phyloP scores from a whole-genome alignment of 2,329 filamentous ascomycete genomes.

The Aureobasidium zeae region DNA sequence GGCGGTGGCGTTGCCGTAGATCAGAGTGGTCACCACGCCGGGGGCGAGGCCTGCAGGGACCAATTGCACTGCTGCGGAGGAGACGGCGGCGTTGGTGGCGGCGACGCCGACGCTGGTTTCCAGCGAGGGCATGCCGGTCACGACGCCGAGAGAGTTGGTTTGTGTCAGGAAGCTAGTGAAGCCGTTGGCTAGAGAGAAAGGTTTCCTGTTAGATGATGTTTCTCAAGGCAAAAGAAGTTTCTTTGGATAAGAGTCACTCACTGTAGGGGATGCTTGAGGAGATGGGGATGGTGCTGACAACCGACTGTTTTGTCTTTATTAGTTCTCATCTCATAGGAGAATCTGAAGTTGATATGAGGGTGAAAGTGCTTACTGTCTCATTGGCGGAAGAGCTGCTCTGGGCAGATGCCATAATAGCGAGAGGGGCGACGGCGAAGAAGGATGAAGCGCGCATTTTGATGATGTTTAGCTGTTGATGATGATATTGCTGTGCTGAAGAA shows the following conservation, averaged over 20 bases:
- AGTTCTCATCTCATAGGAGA: neutral
- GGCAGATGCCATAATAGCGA: constrained; percentile 35
- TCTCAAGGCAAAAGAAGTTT: too few species aligned
- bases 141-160: constrained; percentile 42
- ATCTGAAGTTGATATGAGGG: neutral
- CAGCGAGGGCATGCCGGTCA: constrained; percentile 35
- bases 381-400: constrained; percentile 16
- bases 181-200: constrained; percentile 37
- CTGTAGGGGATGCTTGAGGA: constrained; percentile 18
- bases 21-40: constrained; percentile 25
- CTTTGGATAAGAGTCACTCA: too few species aligned
- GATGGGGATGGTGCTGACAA: constrained; percentile 17
- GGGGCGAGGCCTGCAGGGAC: constrained; percentile 35
- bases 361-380: constrained; percentile 4
- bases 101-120: constrained; percentile 32
- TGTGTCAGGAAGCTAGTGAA: constrained; percentile 37
- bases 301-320: neutral
- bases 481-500: neutral
- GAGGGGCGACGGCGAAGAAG: constrained; percentile 35
- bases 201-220: too few species aligned
- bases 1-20: constrained; percentile 19
- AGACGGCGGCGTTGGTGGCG: constrained; percentile 30
- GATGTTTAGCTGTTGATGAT: neutral
- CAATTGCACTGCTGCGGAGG: constrained; percentile 31
- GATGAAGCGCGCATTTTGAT: constrained; percentile 40